Conservation (phyloP, 371 early-diverging fungal species). For the Mortierella sp. region DNA sequence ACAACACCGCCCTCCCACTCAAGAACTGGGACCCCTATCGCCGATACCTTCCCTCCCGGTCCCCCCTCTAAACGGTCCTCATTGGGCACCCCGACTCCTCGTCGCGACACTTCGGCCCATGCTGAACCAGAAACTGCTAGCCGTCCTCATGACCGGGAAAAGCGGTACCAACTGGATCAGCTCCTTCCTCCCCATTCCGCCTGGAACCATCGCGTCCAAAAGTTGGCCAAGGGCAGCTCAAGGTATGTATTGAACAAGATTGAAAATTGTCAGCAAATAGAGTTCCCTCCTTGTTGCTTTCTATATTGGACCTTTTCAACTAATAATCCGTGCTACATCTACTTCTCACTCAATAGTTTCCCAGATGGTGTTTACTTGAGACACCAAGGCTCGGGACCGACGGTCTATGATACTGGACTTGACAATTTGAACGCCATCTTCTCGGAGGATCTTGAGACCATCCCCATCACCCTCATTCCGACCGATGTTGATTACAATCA, state of each 20-base stretch:
- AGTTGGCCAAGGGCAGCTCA: constrained; percentile 52
- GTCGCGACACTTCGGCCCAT: constrained; percentile 41
- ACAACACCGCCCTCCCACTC: constrained; percentile 33
- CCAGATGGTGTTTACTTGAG: constrained; percentile 59
- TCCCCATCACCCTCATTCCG: constrained; percentile 57
- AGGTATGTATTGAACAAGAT: constrained; percentile 24
- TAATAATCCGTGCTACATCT: background rate
- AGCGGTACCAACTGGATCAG: constrained; percentile 53
- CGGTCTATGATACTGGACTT: constrained; percentile 46
- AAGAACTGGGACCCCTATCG: constrained; percentile 27
- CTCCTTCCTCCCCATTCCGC: constrained; percentile 54
- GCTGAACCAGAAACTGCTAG: constrained; percentile 21
- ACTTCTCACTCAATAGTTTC: constrained; percentile 21
- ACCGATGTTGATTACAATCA: constrained; percentile 59
- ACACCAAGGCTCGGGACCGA: constrained; percentile 27
- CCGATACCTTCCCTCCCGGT: constrained; percentile 20
- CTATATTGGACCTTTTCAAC: background rate
- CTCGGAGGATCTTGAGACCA: constrained; percentile 57
- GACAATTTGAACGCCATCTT: constrained; percentile 55
- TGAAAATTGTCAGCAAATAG: background rate
- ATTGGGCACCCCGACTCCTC: constrained; percentile 28
- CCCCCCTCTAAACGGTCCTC: constrained; percentile 45
- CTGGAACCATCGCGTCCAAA: constrained; percentile 57
- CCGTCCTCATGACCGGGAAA: constrained; percentile 41
- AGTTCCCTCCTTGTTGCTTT: too few relatives aligned